A percentile compares a stretch with the other conserved stretches of the same genome.
phyloP scores from a whole-genome alignment of 371 early-diverging fungal species.

The Mucor plumbeus region DNA sequence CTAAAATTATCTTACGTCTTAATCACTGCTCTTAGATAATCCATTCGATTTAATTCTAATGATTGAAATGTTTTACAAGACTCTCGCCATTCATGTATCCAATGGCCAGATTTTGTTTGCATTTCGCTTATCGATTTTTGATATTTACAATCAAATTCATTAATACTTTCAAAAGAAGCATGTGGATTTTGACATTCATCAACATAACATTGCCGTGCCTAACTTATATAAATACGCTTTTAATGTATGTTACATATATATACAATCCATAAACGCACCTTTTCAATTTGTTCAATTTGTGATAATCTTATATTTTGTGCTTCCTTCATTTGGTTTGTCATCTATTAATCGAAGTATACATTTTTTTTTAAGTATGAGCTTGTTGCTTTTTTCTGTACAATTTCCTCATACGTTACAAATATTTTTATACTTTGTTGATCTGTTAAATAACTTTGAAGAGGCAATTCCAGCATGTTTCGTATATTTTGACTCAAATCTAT shows the following conservation, averaged over 20 bases:
- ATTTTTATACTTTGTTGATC: slow-evolving; percentile 10
- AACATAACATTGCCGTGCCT: slow-evolving; percentile 15
- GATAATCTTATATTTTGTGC: slow-evolving; percentile 3
- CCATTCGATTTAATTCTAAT: slow-evolving; percentile 11
- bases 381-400: background rate
- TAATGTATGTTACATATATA: background rate
- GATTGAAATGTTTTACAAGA: slow-evolving; percentile 18
- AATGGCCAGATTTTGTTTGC: background rate
- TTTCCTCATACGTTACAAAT: slow-evolving; percentile 15
- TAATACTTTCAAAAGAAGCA: background rate
- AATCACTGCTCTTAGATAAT: slow-evolving; percentile 14
- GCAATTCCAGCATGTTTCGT: slow-evolving; percentile 13
- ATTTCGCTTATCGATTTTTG: slow-evolving; percentile 8
- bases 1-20: slow-evolving; percentile 3
- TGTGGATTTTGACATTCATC: slow-evolving; percentile 9
- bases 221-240: background rate
- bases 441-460: background rate
- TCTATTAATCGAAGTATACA: background rate
- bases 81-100: slow-evolving; percentile 19
- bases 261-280: slow-evolving; percentile 1
- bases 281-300: slow-evolving; percentile 8
- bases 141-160: slow-evolving; percentile 12
- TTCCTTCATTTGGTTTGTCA: slow-evolving; percentile 19
- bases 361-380: background rate
- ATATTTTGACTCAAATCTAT: slow-evolving; percentile 24